A percentile compares a stretch with the other conserved stretches of the same genome.
Conservation (phyloP, 805 yeast species). For the Starmerella powellii region DNA sequence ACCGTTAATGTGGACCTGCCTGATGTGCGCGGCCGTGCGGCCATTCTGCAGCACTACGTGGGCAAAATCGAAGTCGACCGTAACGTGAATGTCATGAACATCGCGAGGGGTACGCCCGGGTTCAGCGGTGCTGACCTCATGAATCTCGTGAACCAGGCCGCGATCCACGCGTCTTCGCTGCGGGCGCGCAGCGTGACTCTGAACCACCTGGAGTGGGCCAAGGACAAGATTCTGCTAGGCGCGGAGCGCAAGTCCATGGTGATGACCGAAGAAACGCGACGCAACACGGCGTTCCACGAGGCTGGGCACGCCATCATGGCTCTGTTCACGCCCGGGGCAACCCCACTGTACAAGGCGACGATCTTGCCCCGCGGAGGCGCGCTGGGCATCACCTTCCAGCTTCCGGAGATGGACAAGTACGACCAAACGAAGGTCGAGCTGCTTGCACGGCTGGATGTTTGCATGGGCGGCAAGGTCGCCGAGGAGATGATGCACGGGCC, state of each 20-base stretch:
- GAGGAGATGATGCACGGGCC: slow-evolving; percentile 87
- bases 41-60: slow-evolving; percentile 83
- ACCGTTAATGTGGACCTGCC: slow-evolving; percentile 91
- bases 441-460: slow-evolving; percentile 82
- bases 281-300: slow-evolving; percentile 94
- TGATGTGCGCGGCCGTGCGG: slow-evolving; percentile 94
- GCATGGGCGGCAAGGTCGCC: slow-evolving; percentile 98
- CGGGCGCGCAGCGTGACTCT: slow-evolving; percentile 82
- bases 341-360: slow-evolving; percentile 92
- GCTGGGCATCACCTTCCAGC: slow-evolving; percentile 89
- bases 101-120: slow-evolving; percentile 97
- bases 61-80: slow-evolving; percentile 75
- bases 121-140: slow-evolving; percentile 95
- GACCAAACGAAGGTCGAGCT: slow-evolving; percentile 86
- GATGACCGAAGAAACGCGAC: slow-evolving; percentile 85
- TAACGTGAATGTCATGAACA: slow-evolving; percentile 73
- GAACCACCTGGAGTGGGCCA: slow-evolving; percentile 97
- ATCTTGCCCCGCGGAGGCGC: slow-evolving; percentile 95
- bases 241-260: slow-evolving; percentile 98
- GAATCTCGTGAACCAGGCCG: slow-evolving; percentile 96
- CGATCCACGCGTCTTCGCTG: slow-evolving; percentile 87
- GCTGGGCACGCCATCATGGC: slow-evolving; percentile 99
- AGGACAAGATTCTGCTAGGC: slow-evolving; percentile 94
- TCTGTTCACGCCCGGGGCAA: slow-evolving; percentile 84
- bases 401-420: slow-evolving; percentile 96